A percentile compares a stretch with the other conserved stretches of the same genome.
Conservation (phyloP, 73 alveolate species). For the Paramecium sexaurelia region DNA sequence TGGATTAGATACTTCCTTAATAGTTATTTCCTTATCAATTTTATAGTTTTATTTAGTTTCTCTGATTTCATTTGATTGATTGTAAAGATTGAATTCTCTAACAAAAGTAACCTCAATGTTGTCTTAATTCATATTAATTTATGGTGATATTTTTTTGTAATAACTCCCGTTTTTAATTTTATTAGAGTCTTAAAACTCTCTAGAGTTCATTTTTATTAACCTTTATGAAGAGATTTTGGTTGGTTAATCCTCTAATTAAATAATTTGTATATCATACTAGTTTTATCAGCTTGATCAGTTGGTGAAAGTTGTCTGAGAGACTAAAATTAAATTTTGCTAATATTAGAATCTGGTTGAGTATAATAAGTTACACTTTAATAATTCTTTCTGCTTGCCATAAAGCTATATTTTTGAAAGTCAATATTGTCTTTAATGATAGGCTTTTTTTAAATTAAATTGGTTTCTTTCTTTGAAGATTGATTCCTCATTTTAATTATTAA, state of each 20-base stretch:
- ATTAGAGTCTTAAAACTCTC: not conserved
- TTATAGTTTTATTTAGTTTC: not conserved
- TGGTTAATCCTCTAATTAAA: not conserved
- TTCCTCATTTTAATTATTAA: not conserved
- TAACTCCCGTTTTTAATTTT: not conserved
- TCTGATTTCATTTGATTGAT: not conserved
- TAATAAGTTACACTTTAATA: not conserved
- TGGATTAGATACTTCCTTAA: not conserved
- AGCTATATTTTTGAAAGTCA: not conserved
- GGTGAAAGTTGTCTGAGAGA: not conserved
- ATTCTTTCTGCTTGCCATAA: not conserved
- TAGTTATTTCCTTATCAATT: not conserved
- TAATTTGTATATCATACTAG: not conserved
- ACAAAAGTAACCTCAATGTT: not conserved
- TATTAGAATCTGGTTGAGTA: not conserved
- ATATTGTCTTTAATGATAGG: not conserved
- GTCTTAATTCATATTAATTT: not conserved
- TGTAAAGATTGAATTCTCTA: constrained; percentile 2
- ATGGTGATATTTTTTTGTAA: not conserved
- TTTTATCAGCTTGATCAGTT: not conserved
- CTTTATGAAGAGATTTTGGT: not conserved
- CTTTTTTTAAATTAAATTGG: not conserved
- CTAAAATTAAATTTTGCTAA: not conserved
- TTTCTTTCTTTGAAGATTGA: not conserved
- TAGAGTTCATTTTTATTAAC: not conserved